Conservation (phyloP, 2,329 filamentous ascomycete genomes). For the Ceratocystis cubensis region DNA sequence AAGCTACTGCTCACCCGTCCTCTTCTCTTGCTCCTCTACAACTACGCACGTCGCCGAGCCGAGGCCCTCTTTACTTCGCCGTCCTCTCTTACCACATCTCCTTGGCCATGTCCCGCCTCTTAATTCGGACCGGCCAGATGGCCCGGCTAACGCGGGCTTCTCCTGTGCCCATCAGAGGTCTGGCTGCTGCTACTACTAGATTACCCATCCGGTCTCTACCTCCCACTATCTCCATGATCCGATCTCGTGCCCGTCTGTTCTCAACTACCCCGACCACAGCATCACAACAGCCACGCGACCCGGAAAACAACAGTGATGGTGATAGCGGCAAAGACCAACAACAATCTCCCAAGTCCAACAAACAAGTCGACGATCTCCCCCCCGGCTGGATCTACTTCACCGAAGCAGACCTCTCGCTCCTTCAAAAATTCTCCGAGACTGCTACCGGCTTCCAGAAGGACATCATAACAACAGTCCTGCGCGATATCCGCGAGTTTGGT, state of each 20-base stretch:
- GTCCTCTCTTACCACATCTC: neutral
- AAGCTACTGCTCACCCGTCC: neutral
- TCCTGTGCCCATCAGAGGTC: slow-evolving; percentile 1
- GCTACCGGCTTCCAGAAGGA: slow-evolving; percentile 51
- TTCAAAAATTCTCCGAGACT: slow-evolving; percentile 48
- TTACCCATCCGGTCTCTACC: slow-evolving; percentile 16
- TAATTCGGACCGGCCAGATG: slow-evolving; percentile 54
- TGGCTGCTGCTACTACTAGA: neutral
- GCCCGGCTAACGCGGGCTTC: slow-evolving; percentile 46
- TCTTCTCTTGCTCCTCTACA: neutral
- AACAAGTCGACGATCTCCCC: slow-evolving; percentile 26
- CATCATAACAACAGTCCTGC: slow-evolving; percentile 46
- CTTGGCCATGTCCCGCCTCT: slow-evolving; percentile 48
- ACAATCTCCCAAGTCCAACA: neutral
- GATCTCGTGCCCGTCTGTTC: slow-evolving; percentile 29
- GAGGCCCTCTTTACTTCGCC: neutral
- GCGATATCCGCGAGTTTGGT: slow-evolving; percentile 53
- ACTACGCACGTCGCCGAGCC: too few species aligned
- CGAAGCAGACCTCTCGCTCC: slow-evolving; percentile 36
- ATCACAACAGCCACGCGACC: slow-evolving; percentile 26
- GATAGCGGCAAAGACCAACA: slow-evolving; percentile 24
- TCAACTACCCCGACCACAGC: slow-evolving; percentile 29
- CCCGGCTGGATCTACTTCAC: slow-evolving; percentile 37
- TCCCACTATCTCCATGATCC: slow-evolving; percentile 22
- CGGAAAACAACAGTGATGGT: slow-evolving; percentile 30